phyloP scores from a whole-genome alignment of 805 yeast species.

The Candida fluviatilis region DNA sequence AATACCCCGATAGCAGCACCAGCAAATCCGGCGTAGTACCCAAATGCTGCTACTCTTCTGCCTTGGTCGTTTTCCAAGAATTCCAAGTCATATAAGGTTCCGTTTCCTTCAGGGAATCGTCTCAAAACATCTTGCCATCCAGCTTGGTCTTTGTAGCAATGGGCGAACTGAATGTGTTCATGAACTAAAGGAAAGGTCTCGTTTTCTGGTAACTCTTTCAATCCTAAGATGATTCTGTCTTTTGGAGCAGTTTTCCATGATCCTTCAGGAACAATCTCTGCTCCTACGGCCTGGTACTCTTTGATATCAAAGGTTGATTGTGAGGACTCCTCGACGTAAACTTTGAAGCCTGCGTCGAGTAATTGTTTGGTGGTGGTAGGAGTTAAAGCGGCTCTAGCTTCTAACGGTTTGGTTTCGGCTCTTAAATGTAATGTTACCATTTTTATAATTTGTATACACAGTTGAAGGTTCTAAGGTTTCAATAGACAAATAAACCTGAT shows the following conservation, averaged over 20 bases:
- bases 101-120: constrained; percentile 90
- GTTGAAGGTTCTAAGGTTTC: too few relatives aligned
- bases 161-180: constrained; percentile 98
- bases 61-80: constrained; percentile 92
- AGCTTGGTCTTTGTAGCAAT: constrained; percentile 94
- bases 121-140: constrained; percentile 93
- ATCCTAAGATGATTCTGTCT: constrained; percentile 85
- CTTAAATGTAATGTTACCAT: constrained; percentile 76
- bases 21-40: constrained; percentile 99
- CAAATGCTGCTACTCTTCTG: constrained; percentile 98
- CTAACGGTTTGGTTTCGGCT: constrained; percentile 96
- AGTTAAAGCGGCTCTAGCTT: constrained; percentile 95
- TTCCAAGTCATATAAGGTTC: constrained; percentile 88
- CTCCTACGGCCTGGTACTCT: constrained; percentile 81
- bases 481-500: too few relatives aligned
- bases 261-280: constrained; percentile 84
- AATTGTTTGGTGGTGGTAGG: constrained; percentile 85
- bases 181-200: constrained; percentile 87
- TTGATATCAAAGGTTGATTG: constrained; percentile 74
- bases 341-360: constrained; percentile 80
- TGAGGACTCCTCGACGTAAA: constrained; percentile 82
- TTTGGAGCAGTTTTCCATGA: constrained; percentile 92
- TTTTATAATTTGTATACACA: neutral
- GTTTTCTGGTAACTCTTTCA: constrained; percentile 92
- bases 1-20: constrained; percentile 96